phyloP scores from a whole-genome alignment of 148 eudicot species.

The Polygonum aviculare region DNA sequence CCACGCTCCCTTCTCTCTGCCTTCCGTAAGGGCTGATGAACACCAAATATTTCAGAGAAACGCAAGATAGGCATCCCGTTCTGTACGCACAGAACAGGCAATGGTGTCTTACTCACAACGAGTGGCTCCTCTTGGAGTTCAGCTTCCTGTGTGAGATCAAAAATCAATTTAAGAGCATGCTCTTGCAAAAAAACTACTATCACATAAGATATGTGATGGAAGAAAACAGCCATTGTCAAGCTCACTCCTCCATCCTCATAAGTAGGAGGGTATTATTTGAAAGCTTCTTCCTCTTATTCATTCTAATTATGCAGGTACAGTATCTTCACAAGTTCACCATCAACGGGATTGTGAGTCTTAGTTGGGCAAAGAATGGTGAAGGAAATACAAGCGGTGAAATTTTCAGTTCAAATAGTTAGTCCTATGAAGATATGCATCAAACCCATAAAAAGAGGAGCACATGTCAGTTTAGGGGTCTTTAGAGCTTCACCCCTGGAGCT shows the following conservation, averaged over 20 bases:
- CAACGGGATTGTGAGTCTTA: neutral
- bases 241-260: neutral
- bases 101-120: conserved; percentile 28
- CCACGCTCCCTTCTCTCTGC: conserved; percentile 48
- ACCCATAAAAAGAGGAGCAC: neutral
- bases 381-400: neutral
- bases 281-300: neutral
- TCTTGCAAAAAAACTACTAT: neutral
- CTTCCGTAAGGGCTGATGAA: conserved; percentile 54
- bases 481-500: neutral
- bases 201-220: neutral
- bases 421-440: neutral
- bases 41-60: conserved; percentile 94
- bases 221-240: neutral
- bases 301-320: neutral
- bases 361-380: neutral
- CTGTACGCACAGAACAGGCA: conserved; percentile 73
- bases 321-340: neutral
- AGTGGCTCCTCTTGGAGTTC: conserved; percentile 24
- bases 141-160: conserved; percentile 41
- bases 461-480: neutral
- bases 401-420: neutral
- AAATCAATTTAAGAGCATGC: neutral
- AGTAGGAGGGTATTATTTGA: neutral
- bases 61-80: conserved; percentile 72